These are phyloP conservation scores for Dendrobium chrysotoxum DNA, from an alignment of 106 monocot genomes.

Conservation along the genomic window DNA sequence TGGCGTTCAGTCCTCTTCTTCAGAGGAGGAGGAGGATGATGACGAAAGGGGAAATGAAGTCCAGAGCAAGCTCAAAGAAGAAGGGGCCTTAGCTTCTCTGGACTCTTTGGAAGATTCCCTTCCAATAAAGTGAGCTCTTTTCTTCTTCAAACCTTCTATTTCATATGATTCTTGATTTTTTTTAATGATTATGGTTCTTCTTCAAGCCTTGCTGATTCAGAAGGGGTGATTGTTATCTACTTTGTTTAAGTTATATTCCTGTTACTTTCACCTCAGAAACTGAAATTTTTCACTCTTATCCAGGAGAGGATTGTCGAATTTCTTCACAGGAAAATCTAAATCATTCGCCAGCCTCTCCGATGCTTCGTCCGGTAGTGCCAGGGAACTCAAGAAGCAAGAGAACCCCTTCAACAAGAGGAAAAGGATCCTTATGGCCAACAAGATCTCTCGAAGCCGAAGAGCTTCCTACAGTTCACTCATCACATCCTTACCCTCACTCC, in stretches of 20 bases:
- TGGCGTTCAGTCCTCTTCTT: slow-evolving; percentile 9
- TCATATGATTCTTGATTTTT: not conserved
- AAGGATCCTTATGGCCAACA: slow-evolving; percentile 16
- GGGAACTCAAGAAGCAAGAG: slow-evolving; percentile 37
- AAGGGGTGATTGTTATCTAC: not conserved
- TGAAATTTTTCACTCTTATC: not conserved
- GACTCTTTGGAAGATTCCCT: slow-evolving; percentile 50
- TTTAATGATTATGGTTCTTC: too few species aligned
- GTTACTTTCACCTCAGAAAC: not conserved
- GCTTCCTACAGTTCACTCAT: slow-evolving; percentile 35
- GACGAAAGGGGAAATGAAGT: slow-evolving; percentile 15
- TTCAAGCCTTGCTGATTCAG: too few species aligned
- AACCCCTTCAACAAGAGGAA: slow-evolving; percentile 46
- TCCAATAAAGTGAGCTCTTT: slow-evolving; percentile 47
- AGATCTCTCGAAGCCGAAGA: slow-evolving; percentile 12
- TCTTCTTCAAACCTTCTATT: not conserved
- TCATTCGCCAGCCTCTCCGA: slow-evolving; percentile 35
- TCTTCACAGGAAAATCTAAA: slow-evolving; percentile 64
- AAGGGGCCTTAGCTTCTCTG: slow-evolving; percentile 30
- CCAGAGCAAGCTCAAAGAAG: slow-evolving; percentile 13
- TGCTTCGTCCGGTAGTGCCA: slow-evolving; percentile 1
- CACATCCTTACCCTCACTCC: slow-evolving; percentile 10
- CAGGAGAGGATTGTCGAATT: slow-evolving; percentile 70
- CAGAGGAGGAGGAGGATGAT: slow-evolving; percentile 22
- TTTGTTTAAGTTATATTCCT: not conserved